Evolutionary conservation across 1,284 basidiomycete genomes (phyloP).

Genomic region (Boletus chippewaensis): DNA sequence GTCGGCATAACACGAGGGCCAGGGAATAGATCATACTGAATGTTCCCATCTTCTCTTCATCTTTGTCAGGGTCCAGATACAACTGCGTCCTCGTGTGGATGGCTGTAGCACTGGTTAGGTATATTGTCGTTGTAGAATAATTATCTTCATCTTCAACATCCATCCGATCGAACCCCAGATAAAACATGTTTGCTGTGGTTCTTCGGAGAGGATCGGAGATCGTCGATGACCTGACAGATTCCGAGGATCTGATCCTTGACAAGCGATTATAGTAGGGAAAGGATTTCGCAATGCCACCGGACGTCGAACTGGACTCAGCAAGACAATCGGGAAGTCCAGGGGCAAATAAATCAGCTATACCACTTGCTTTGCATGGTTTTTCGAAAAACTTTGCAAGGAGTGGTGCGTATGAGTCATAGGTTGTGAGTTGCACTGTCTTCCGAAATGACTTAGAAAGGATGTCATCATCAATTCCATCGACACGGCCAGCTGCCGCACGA

Average conservation of each 20-base stretch:
- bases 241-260: background rate
- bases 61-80: constrained; percentile 7
- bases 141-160: constrained; percentile 1
- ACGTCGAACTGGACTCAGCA: constrained; percentile 19
- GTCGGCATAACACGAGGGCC: background rate
- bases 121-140: background rate
- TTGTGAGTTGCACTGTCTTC: constrained; percentile 11
- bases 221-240: background rate
- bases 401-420: constrained; percentile 17
- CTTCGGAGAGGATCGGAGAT: background rate
- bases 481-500: background rate
- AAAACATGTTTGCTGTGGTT: background rate
- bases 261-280: constrained; percentile 12
- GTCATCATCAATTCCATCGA: background rate
- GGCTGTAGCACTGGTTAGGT: background rate
- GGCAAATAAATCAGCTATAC: constrained; percentile 13
- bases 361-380: constrained; percentile 11
- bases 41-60: constrained; percentile 12
- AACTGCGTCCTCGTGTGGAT: background rate
- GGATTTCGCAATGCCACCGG: constrained; percentile 10
- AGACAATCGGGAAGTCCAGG: constrained; percentile 22
- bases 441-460: constrained; percentile 7
- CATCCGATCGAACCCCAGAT: constrained; percentile 1
- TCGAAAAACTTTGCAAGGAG: constrained; percentile 9
- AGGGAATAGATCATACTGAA: constrained; percentile 13